A percentile compares a stretch with the other conserved stretches of the same genome.
phyloP scores from a whole-genome alignment of 345 rosid genomes.

The Acer saccharum region DNA sequence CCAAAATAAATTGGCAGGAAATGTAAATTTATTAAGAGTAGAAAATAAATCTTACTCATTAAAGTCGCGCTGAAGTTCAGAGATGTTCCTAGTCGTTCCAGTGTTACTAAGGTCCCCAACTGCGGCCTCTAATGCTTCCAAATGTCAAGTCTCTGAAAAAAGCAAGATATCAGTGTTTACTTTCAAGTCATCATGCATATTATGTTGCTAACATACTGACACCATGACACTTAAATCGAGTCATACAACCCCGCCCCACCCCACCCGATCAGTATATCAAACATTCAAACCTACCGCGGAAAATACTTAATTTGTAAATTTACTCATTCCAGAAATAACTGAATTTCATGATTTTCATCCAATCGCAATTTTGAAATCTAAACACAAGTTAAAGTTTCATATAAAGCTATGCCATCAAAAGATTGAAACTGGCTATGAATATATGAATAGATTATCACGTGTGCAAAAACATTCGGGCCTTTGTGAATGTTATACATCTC shows the following conservation, averaged over 20 bases:
- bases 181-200: background rate
- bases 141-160: slow-evolving; percentile 69
- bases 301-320: background rate
- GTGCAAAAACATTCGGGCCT: background rate
- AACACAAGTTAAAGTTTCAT: background rate
- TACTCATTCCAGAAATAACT: background rate
- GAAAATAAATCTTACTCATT: slow-evolving; percentile 66
- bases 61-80: slow-evolving; percentile 77
- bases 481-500: too few species aligned
- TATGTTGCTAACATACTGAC: background rate
- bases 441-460: background rate
- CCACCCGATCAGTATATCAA: background rate
- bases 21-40: background rate
- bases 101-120: slow-evolving; percentile 43
- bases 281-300: background rate
- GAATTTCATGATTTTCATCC: background rate
- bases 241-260: background rate
- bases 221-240: background rate
- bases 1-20: background rate
- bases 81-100: slow-evolving; percentile 37
- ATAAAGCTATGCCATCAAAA: background rate
- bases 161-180: slow-evolving; percentile 19
- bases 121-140: slow-evolving; percentile 75
- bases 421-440: background rate
- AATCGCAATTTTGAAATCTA: background rate